Evolutionary conservation across 495 filamentous ascomycete species (phyloP), one percentile per base, ranked within the genome.

Genomic region (Aspergillus campestris): DNA sequence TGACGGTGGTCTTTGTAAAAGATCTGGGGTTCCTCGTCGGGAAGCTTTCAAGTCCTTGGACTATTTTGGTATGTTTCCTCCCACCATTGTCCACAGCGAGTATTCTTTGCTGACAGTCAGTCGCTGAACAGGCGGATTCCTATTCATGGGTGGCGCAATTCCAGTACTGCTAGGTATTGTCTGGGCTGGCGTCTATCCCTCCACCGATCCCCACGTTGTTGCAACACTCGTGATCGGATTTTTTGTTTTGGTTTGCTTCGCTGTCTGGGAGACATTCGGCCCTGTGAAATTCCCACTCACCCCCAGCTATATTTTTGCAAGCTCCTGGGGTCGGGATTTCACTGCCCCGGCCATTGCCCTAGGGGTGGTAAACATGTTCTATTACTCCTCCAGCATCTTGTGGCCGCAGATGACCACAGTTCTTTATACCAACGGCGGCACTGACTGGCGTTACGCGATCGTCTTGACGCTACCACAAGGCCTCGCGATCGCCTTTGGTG

Each of bases 281-380:
- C 47, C 47, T 18, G 38, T 53, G 6, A 53, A 56, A 38, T 57
- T 49, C 31, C 57, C 53, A 2, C 44, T 59, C 3, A 57, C 57
- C 5, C 57, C 57, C 4, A 51, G 45, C 0, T 42, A 51, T 14
- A 15, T 59, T 24, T 59, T 59, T 40, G 31, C 53, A 45, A 53
- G 53, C 38, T 53, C 53, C 0, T 54, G 34, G 18, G 57, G 57
- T 2, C 47, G 57, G 3, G 57, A 59, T 33, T 57, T 59, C 38
- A 59, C 57, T 0, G 57, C 57, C 0, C 53, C 57, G 1, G 53
- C 51, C 13, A 52, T 59, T 14, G 57, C 57, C 1, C 40, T 56
- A 24, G 53, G 47, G 7, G 57, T 59, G 11, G 48, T 59, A 36
- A 59, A 56, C 38, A 59, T 59, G 57, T 59, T 59, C 38, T 59